Conservation (phyloP, 164 flowering plant species). For the Echeveria elegans region DNA sequence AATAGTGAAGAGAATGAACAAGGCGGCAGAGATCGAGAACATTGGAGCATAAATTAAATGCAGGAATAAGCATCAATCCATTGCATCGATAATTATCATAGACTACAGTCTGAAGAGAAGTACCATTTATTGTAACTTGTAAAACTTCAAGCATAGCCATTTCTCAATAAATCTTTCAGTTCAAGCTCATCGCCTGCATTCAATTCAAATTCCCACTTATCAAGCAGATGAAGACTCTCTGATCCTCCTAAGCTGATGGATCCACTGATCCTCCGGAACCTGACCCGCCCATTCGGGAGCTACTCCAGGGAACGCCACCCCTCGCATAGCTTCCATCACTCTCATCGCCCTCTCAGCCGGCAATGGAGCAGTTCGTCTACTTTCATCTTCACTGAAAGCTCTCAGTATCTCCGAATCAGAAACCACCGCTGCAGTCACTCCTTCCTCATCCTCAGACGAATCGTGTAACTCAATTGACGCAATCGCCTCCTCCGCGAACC, state of each 20-base stretch:
- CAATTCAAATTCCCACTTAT: not conserved
- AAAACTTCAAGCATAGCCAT: not conserved
- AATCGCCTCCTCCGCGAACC: not conserved
- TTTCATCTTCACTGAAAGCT: not conserved
- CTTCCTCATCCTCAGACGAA: not conserved
- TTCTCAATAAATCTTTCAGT: not conserved
- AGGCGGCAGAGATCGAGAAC: conserved; percentile 12
- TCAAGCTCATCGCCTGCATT: not conserved
- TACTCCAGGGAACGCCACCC: not conserved
- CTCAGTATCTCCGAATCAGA: not conserved
- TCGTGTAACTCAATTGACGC: not conserved
- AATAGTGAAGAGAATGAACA: conserved; percentile 16
- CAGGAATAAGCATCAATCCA: not conserved
- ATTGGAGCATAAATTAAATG: conserved; percentile 7
- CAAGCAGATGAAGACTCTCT: not conserved
- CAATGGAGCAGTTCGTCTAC: not conserved
- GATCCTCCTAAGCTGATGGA: conserved; percentile 2
- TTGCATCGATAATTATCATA: not conserved
- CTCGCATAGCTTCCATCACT: not conserved
- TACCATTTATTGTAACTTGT: not conserved
- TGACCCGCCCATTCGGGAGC: not conserved
- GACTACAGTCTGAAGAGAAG: not conserved
- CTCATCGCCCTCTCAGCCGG: conserved; percentile 1
- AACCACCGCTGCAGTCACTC: not conserved
- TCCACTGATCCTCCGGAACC: conserved; percentile 1